Conservation (phyloP, 192 early-diverging fungal genomes). For the Coemansia sp. region DNA sequence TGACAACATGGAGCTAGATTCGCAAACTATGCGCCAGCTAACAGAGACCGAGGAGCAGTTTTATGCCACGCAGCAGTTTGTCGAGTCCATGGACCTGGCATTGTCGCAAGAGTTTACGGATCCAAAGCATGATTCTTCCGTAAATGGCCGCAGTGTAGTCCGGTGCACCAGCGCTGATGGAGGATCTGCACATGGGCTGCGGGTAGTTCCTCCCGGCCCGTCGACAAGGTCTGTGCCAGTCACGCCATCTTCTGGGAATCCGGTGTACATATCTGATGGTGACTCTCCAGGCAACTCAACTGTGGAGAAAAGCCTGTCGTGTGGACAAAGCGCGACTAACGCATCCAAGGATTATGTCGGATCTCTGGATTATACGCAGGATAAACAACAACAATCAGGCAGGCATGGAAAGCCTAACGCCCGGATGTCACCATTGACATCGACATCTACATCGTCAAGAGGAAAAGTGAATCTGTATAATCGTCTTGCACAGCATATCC, state of each 20-base stretch:
- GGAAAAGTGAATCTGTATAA: conserved; percentile 37
- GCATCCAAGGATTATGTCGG: neutral
- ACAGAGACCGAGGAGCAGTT: conserved; percentile 43
- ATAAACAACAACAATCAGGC: conserved; percentile 3
- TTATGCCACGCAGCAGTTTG: conserved; percentile 43
- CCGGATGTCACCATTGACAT: neutral
- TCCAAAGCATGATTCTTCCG: neutral
- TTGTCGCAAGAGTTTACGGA: conserved; percentile 44
- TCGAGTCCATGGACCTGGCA: conserved; percentile 11
- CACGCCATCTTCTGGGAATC: conserved; percentile 22
- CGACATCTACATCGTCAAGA: neutral
- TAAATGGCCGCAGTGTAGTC: neutral
- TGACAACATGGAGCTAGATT: conserved; percentile 36
- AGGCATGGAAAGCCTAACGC: neutral
- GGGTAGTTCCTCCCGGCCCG: conserved; percentile 19
- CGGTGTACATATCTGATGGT: conserved; percentile 24
- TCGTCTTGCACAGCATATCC: conserved; percentile 44
- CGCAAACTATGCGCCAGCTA: conserved; percentile 48
- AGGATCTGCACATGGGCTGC: conserved; percentile 4
- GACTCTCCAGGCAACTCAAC: conserved; percentile 16
- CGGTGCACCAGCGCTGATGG: conserved; percentile 17
- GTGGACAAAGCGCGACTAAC: neutral
- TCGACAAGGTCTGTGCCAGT: conserved; percentile 35
- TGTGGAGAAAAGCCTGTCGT: neutral
- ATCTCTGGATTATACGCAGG: conserved; percentile 3